These are phyloP conservation scores for Kluyveromyces marxianus DNA, from an alignment of 1,139 yeast species.

Conservation along the genomic window DNA sequence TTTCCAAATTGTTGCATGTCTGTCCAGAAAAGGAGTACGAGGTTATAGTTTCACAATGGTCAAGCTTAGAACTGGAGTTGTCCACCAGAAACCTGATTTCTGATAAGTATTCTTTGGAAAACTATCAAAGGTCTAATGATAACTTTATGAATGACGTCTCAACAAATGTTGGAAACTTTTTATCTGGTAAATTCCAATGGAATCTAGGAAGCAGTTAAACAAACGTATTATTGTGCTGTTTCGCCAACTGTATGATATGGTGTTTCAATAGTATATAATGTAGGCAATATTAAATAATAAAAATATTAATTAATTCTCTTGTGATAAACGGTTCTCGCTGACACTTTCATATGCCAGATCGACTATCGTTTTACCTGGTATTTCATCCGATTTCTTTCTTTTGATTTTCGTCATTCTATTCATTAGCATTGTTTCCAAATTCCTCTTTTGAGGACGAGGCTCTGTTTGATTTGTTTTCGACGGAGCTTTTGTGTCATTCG, in stretches of 20 bases:
- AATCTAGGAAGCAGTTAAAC: constrained; percentile 3
- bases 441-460: constrained; percentile 1
- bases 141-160: constrained; percentile 11
- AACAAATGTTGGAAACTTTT: constrained; percentile 9
- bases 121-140: constrained; percentile 4
- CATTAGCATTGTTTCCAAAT: constrained; percentile 3
- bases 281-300: background rate
- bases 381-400: background rate
- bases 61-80: constrained; percentile 32
- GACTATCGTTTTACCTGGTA: background rate
- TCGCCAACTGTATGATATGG: background rate
- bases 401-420: background rate
- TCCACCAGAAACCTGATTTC: constrained; percentile 23
- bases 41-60: constrained; percentile 39
- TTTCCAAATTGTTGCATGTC: constrained; percentile 39
- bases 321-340: background rate
- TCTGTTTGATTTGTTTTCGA: background rate
- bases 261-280: background rate
- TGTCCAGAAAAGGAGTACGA: constrained; percentile 37
- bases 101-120: constrained; percentile 20
- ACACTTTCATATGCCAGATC: constrained; percentile 3
- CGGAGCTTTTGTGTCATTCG: background rate
- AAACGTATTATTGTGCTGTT: too few species aligned
- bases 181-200: constrained; percentile 10
- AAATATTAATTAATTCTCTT: constrained; percentile 1